Base-by-base conservation (phyloP, 164 flowering plant genomes). In the Buxus sempervirens region DNA sequence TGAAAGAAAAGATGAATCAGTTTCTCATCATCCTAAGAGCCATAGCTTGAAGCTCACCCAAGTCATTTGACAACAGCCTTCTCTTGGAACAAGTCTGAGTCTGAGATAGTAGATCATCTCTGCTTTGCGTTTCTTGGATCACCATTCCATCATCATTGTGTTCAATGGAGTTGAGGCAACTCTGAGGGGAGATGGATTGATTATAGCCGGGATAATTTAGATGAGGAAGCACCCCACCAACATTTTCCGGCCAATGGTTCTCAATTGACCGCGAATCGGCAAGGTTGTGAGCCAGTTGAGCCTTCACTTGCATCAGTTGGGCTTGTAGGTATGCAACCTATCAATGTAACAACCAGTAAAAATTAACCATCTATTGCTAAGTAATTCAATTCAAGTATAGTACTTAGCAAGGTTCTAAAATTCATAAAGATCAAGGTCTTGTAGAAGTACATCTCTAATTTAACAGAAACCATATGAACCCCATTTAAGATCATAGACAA, bases 11-110 rank as follows among this genome's bases (percentile, higher is more conserved):
- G 16, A 56, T n/a, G 24, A 53, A n/a, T 79, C 48, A 87, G 71
- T 86, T 78, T 66, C 83, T 88, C 91, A 88, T 91, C 95, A 89
- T 89, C 72, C 95, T 79, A 74, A 85, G 73, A 41, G 93, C 97
- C 63, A 91, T 70, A 54, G 77, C 89, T 78, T 88, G 91, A 75
- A 91, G 94, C 77, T 91, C 97, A 58, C 88, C 81, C 81, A 86
- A 78, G 55, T 90, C 88, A 62, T 68, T 73, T 36, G 63, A 74
- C 13, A 75, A 72, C n/a, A 84, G 66, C 67, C 79, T 84, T 58
- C 74, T 88, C 83, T 76, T 83, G 24, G 70, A 21, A 64, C 24
- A 65, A 41, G 78, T 18, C 68, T 70, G 85, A 49, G 59, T 64
- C 68, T 70, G 85, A 49, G 59, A 64, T 12, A 67, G 66, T 26